A percentile compares a stretch with the other conserved stretches of the same genome.
Conservation (phyloP, 768 basidiomycete species). For the Kwoniella dendrophila region DNA sequence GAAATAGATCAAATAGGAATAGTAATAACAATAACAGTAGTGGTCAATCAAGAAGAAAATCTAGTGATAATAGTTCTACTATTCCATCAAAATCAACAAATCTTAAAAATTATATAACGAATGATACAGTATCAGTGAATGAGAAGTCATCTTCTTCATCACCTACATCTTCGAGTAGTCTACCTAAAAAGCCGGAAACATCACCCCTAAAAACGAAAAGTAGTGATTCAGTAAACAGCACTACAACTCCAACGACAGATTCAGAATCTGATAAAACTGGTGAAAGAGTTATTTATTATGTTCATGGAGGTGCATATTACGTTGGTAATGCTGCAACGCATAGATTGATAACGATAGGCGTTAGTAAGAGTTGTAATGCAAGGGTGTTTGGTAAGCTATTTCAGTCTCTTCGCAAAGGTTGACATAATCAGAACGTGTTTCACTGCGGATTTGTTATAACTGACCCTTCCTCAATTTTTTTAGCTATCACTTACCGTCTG, state of each 20-base stretch:
- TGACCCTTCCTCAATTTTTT: neutral
- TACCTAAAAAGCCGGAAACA: too few relatives aligned
- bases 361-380: conserved; percentile 84
- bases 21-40: neutral
- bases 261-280: conserved; percentile 14
- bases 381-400: conserved; percentile 73
- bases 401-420: neutral
- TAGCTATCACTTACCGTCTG: conserved; percentile 90
- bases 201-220: neutral
- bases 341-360: conserved; percentile 82
- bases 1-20: neutral
- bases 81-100: neutral
- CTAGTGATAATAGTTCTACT: neutral
- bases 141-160: neutral
- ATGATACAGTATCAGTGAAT: neutral
- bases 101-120: neutral
- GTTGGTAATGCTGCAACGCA: conserved; percentile 87
- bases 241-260: conserved; percentile 7
- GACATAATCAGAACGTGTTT: neutral
- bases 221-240: conserved; percentile 3
- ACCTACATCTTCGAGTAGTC: neutral
- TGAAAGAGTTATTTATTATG: conserved; percentile 84
- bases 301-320: conserved; percentile 96
- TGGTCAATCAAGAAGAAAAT: neutral
- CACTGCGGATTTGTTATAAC: too few relatives aligned